A percentile compares a stretch with the other conserved stretches of the same genome.
These are phyloP conservation scores for Gynostemma pentaphyllum DNA, from an alignment of 306 rosid genomes.

Conservation along the genomic window DNA sequence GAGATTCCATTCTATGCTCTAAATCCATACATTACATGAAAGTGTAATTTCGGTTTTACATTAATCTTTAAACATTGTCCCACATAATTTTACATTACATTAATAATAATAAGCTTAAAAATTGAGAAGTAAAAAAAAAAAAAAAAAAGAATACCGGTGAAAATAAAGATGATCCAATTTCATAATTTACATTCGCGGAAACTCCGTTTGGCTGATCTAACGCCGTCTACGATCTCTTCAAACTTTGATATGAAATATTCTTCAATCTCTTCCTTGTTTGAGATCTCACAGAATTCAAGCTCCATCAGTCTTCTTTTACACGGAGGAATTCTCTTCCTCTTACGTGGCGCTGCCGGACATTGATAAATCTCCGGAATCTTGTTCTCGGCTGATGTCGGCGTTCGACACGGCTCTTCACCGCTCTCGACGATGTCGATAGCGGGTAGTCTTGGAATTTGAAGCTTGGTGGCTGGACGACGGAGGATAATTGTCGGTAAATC, in stretches of 20 bases:
- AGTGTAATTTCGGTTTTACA: not conserved
- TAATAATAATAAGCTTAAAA: not conserved
- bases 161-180: not conserved
- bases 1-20: not conserved
- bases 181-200: slow-evolving; percentile 37
- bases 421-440: not conserved
- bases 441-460: not conserved
- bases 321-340: slow-evolving; percentile 20
- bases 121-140: not conserved
- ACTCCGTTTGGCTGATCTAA: slow-evolving; percentile 17
- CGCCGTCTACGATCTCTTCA: slow-evolving; percentile 6
- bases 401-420: slow-evolving; percentile 3
- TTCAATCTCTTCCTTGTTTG: slow-evolving; percentile 31
- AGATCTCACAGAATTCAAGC: slow-evolving; percentile 36
- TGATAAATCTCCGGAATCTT: slow-evolving; percentile 4
- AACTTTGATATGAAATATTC: slow-evolving; percentile 28
- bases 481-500: not conserved
- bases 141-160: not conserved
- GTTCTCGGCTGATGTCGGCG: slow-evolving; percentile 10
- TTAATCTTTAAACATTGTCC: not conserved
- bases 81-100: not conserved
- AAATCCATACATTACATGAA: not conserved
- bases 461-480: not conserved
- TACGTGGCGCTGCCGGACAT: slow-evolving; percentile 21
- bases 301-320: slow-evolving; percentile 37